A percentile compares a stretch with the other conserved stretches of the same genome.
These are phyloP conservation scores for Pseudopediastrum boryanum DNA, from an alignment of 139 green algal genomes.

Conservation along the genomic window DNA sequence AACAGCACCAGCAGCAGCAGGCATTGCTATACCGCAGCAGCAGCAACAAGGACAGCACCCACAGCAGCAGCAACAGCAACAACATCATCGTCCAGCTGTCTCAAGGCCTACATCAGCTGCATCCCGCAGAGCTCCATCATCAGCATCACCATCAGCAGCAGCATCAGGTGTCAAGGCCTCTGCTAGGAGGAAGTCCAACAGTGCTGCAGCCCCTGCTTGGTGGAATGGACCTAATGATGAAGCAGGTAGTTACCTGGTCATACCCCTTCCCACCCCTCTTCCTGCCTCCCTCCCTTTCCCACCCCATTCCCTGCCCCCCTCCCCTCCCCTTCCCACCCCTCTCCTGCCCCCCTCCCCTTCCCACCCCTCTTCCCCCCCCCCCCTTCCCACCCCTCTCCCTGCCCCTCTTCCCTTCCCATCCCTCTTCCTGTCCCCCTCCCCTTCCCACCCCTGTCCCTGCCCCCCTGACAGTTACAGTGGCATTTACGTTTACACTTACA, in stretches of 20 bases:
- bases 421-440: too few species aligned
- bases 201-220: slow-evolving; percentile 16
- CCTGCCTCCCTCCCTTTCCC: too few species aligned
- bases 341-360: too few species aligned
- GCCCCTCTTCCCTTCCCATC: too few species aligned
- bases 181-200: background rate
- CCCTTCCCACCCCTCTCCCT: too few species aligned
- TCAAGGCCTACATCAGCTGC: background rate
- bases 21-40: background rate
- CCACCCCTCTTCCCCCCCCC: too few species aligned
- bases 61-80: background rate
- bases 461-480: too few species aligned
- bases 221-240: slow-evolving; percentile 27
- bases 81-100: background rate
- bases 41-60: background rate
- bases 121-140: background rate
- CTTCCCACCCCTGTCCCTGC: too few species aligned
- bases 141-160: background rate
- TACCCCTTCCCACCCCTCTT: background rate
- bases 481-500: too few species aligned
- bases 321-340: too few species aligned
- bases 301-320: too few species aligned
- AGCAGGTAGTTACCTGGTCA: slow-evolving; percentile 18
- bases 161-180: background rate
- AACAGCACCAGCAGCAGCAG: background rate